These are phyloP conservation scores for Arabidopsis hybrid DNA, from an alignment of 441 rosid genomes.

Conservation along the genomic window DNA sequence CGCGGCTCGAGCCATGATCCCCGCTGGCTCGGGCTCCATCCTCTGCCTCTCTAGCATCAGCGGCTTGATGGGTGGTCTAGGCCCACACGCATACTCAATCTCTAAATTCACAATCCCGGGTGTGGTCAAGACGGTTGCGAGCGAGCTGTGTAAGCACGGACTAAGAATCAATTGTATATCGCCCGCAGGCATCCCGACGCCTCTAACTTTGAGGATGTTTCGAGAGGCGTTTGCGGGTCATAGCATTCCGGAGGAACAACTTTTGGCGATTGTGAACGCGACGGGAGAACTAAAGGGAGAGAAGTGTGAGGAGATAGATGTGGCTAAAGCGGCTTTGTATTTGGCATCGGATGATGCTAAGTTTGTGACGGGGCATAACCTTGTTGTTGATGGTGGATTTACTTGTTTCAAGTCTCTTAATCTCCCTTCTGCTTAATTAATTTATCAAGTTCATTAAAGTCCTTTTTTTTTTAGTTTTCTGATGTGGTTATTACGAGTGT, in stretches of 20 bases:
- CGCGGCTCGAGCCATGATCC: constrained; percentile 56
- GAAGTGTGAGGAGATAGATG: constrained; percentile 57
- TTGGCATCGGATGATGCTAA: constrained; percentile 60
- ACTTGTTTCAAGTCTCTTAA: constrained; percentile 44
- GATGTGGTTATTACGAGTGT: constrained; percentile 3
- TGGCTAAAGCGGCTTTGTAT: constrained; percentile 65
- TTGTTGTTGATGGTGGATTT: constrained; percentile 58
- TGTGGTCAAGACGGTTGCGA: constrained; percentile 45
- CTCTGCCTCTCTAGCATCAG: constrained; percentile 47
- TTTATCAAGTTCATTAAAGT: not conserved
- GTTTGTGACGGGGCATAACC: constrained; percentile 65
- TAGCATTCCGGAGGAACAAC: constrained; percentile 41
- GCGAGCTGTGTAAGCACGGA: constrained; percentile 49
- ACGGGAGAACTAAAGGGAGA: constrained; percentile 56
- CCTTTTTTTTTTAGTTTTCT: not conserved
- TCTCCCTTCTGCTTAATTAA: constrained; percentile 33
- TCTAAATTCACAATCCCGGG: constrained; percentile 51
- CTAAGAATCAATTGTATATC: constrained; percentile 55
- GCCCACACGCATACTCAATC: constrained; percentile 47
- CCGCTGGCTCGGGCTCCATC: constrained; percentile 47
- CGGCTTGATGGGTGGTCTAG: constrained; percentile 42
- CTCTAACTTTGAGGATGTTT: constrained; percentile 44
- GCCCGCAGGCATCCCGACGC: constrained; percentile 44
- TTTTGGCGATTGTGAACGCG: constrained; percentile 36
- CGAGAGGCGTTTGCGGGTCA: constrained; percentile 40